Evolutionary conservation across 73 alveolate species (phyloP).

Genomic region (Breviolum minutum): DNA sequence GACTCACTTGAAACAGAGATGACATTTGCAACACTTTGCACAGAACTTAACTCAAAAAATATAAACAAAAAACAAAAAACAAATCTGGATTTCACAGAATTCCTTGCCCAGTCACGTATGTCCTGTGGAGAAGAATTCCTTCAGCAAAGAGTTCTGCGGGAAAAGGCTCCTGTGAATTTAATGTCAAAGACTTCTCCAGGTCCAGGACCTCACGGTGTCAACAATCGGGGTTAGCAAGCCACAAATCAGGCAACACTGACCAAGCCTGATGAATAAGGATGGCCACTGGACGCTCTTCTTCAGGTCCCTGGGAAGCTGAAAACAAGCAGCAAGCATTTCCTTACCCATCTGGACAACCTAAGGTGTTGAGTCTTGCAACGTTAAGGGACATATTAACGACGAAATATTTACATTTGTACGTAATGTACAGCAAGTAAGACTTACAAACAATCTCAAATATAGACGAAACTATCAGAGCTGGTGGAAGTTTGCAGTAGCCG

Average conservation of each 20-base stretch:
- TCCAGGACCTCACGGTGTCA: background rate
- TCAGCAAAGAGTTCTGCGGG: background rate
- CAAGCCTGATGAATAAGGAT: slow-evolving; percentile 39
- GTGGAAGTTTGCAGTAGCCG: too few relatives aligned
- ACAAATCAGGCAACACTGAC: background rate
- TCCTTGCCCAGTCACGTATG: background rate
- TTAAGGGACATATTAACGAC: background rate
- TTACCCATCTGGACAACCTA: background rate
- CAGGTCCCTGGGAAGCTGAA: background rate
- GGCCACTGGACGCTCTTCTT: slow-evolving; percentile 26
- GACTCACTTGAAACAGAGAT: background rate
- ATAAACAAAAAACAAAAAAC: background rate
- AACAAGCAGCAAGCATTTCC: background rate
- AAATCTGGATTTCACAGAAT: background rate
- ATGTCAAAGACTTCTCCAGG: slow-evolving; percentile 19
- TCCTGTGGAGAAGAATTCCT: background rate
- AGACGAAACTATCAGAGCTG: too few relatives aligned
- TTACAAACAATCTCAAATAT: too few relatives aligned
- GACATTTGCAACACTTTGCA: background rate
- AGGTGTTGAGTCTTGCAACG: background rate
- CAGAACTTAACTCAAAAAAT: too few relatives aligned
- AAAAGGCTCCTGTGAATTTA: background rate
- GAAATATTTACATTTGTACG: background rate
- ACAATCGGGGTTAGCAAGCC: background rate
- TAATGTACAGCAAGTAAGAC: background rate